Evolutionary conservation across 441 rosid genomes (phyloP), one percentile per base, ranked within the genome.

Genomic region (Erysimum pusillum): DNA sequence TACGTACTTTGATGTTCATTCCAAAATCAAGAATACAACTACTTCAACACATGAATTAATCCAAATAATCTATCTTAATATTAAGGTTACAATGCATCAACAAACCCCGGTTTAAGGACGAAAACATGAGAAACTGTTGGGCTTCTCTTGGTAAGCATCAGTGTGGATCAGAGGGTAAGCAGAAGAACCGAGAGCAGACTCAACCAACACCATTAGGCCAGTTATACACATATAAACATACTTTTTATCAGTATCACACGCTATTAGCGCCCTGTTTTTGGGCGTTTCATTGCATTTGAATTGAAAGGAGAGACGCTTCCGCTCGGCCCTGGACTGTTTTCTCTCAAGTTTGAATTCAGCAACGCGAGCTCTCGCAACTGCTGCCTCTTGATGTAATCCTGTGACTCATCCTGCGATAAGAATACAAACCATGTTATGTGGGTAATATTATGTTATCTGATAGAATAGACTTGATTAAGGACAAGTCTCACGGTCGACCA

Each of bases 311-410:
- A 92, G 62, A 91, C 80, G 35, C 94, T 91, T 35, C 94, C 95
- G 5, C 95, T 96, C 0, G 98, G 99, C 10, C 97, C 97, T 0
- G 99, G 98, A 77, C 97, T 90, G 51, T 93, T 97, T 86, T 96
- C 99, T 83, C 97, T 86, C 84, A 89, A 81, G 83, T 83, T 96
- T 6, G 98, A 93, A 68, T 96, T 96, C 67, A 96, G 74, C 86
- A 96, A 62, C 0, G 99, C 98, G 13, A 96, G 85, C 79, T 96
- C 99, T 31, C 97, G 91, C 78, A 93, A 51, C 81, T 96, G 98
- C 81, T 91, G 97, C 83, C 97, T 89, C 88, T 93, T 96, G 32
- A 93, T 93, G 82, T 76, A 85, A 79, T 96, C 99, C 69, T 96
- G 95, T 0, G 98, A 89, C 76, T 96, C 98, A 51, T 90, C 99